These are phyloP conservation scores for Pestalotiopsis sp. DNA, from an alignment of 2,329 filamentous ascomycete genomes.

Conservation along the genomic window DNA sequence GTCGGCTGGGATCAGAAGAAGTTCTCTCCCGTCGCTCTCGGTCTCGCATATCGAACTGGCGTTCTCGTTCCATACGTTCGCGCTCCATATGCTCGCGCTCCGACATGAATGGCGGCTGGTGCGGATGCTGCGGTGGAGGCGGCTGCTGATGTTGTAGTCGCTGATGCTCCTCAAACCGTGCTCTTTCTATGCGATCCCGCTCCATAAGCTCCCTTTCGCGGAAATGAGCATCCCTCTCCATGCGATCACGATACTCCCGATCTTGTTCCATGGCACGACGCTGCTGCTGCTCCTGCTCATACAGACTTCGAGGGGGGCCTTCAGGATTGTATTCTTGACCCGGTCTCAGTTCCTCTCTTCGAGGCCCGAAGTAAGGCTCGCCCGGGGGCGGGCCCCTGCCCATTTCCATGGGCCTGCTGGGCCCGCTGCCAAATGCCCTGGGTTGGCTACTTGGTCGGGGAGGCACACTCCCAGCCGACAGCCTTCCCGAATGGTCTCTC, in stretches of 20 bases:
- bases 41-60: slow-evolving; percentile 40
- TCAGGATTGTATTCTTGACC: slow-evolving; percentile 57
- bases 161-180: slow-evolving; percentile 38
- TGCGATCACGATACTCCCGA: slow-evolving; percentile 40
- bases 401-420: slow-evolving; percentile 50
- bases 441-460: slow-evolving; percentile 56
- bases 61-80: slow-evolving; percentile 36
- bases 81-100: slow-evolving; percentile 45
- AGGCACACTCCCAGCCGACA: slow-evolving; percentile 39
- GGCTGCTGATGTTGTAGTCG: slow-evolving; percentile 33
- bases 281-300: slow-evolving; percentile 58
- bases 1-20: slow-evolving; percentile 51
- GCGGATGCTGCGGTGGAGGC: slow-evolving; percentile 29
- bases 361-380: slow-evolving; percentile 45
- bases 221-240: slow-evolving; percentile 43
- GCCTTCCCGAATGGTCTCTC: slow-evolving; percentile 38
- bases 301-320: slow-evolving; percentile 43
- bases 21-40: slow-evolving; percentile 44
- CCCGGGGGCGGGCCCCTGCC: slow-evolving; percentile 39
- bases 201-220: slow-evolving; percentile 49
- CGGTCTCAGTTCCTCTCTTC: slow-evolving; percentile 50
- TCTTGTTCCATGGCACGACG: slow-evolving; percentile 53
- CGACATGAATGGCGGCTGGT: slow-evolving; percentile 26
- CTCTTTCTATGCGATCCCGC: slow-evolving; percentile 44
- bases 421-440: slow-evolving; percentile 49